These are phyloP conservation scores for Mycena olivaceomarginata DNA, from an alignment of 768 basidiomycete species.

Conservation along the genomic window DNA sequence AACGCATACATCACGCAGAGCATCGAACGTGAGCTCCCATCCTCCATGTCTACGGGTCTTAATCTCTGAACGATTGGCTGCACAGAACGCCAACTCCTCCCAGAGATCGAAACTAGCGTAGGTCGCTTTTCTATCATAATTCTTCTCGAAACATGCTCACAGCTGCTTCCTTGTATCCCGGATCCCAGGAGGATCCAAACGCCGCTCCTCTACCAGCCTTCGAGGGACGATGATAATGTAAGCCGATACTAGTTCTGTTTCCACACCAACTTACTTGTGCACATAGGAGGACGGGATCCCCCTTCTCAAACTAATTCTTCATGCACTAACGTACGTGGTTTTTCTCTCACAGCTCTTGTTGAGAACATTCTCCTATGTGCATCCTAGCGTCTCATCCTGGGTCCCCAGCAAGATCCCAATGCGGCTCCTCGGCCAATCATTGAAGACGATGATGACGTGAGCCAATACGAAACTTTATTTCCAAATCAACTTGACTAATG, in stretches of 20 bases:
- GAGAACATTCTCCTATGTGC: too few relatives aligned
- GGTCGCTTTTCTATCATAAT: slow-evolving; percentile 11
- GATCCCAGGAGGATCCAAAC: slow-evolving; percentile 20
- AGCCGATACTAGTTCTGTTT: not conserved
- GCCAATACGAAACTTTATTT: too few relatives aligned
- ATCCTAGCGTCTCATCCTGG: too few relatives aligned
- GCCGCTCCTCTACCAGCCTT: slow-evolving; percentile 15
- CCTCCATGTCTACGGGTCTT: slow-evolving; percentile 1
- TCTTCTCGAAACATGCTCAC: slow-evolving; percentile 8
- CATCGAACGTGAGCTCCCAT: slow-evolving; percentile 1
- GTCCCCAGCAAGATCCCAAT: too few relatives aligned
- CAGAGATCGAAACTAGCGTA: not conserved
- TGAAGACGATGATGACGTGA: too few relatives aligned
- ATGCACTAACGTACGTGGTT: too few relatives aligned
- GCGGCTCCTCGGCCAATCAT: too few relatives aligned
- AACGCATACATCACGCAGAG: slow-evolving; percentile 14
- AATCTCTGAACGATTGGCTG: slow-evolving; percentile 10
- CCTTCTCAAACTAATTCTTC: too few relatives aligned
- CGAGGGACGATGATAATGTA: slow-evolving; percentile 3
- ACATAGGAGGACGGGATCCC: slow-evolving; percentile 5
- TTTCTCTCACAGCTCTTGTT: too few relatives aligned
- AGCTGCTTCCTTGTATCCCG: not conserved
- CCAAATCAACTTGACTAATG: too few relatives aligned
- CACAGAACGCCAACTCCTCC: slow-evolving; percentile 15
- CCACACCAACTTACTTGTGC: slow-evolving; percentile 3